Evolutionary conservation across 345 rosid species (phyloP), one percentile per base, ranked within the genome.

Genomic region (Reutealis trisperma): DNA sequence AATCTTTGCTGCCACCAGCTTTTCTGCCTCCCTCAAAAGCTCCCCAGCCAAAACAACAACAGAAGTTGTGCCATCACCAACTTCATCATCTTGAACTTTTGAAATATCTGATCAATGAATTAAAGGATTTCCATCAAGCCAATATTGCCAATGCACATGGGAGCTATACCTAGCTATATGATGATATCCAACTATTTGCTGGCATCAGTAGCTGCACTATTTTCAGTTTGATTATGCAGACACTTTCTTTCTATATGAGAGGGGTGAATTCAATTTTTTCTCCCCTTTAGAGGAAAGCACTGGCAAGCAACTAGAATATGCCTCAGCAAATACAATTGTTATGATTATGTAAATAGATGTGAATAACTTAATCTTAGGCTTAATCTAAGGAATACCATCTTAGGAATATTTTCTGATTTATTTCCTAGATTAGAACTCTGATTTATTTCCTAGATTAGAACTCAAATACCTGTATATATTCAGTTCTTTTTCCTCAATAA

Each of bases 11-110:
- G 91, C 90, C 69, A 93, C 86, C 57, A 95, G 87, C 92, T 93
- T 95, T 61, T 95, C 99, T 25, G 99, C 99, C 90, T 91, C 98
- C 83, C 97, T 92, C 15, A 93, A 66, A 79, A 95, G 98, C 79
- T 92, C 98, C 24, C 99, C 97, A 9, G 99, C 98, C 91, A 96
- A 88, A 63, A 96, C 97, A 83, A 92, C 99, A 77, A 96, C 99
- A 66, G 99, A 96, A 69, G 99, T 96, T 76, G 98, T 96, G 62
- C 99, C 99, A 80, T 96, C 99, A 75, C 99, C 99, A 73, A 96
- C 99, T 88, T 96, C 99, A 77, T 96, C 99, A 83, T 96, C 99
- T 85, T 96, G 99, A 74, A 96, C 99, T 90, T 96, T 96, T 12
- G 99, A 96, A 75, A 96, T 96, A 75, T 96, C 99, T 93, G 69